Evolutionary conservation across 257 asterid genomes (phyloP).

Genomic region (Henckelia pumila): DNA sequence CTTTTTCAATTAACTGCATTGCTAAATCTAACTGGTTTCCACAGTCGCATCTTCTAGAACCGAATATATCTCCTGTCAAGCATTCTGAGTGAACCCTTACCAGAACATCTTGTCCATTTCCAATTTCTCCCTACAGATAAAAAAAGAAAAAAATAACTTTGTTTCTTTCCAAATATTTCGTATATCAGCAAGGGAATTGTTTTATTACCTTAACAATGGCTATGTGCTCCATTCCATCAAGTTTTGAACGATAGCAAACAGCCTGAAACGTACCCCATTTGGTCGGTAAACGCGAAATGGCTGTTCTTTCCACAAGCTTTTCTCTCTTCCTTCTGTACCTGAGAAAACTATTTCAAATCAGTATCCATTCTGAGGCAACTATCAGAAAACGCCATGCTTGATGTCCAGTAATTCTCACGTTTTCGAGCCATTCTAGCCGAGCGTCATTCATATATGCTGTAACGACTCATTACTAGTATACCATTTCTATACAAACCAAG

Average conservation of each 20-base stretch:
- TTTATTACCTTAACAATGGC: conserved; percentile 60
- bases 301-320: conserved; percentile 63
- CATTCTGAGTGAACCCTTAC: conserved; percentile 93
- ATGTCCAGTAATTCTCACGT: too few species aligned
- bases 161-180: not conserved
- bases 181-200: not conserved
- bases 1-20: conserved; percentile 68
- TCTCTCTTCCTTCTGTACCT: conserved; percentile 85
- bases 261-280: conserved; percentile 77
- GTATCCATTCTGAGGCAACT: not conserved
- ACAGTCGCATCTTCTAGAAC: conserved; percentile 79
- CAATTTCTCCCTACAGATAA: conserved; percentile 56
- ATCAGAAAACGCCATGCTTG: too few species aligned
- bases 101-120: conserved; percentile 73
- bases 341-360: not conserved
- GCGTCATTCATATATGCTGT: too few species aligned
- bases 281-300: conserved; percentile 62
- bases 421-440: not conserved
- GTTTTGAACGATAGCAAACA: conserved; percentile 67
- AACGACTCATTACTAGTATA: not conserved
- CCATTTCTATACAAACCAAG: not conserved
- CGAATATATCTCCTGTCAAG: conserved; percentile 79
- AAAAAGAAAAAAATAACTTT: not conserved
- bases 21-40: conserved; percentile 80
- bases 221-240: conserved; percentile 72